Evolutionary conservation across 2,329 filamentous ascomycete species (phyloP), one percentile per base, ranked within the genome.

Genomic region (Tolypocladium album): DNA sequence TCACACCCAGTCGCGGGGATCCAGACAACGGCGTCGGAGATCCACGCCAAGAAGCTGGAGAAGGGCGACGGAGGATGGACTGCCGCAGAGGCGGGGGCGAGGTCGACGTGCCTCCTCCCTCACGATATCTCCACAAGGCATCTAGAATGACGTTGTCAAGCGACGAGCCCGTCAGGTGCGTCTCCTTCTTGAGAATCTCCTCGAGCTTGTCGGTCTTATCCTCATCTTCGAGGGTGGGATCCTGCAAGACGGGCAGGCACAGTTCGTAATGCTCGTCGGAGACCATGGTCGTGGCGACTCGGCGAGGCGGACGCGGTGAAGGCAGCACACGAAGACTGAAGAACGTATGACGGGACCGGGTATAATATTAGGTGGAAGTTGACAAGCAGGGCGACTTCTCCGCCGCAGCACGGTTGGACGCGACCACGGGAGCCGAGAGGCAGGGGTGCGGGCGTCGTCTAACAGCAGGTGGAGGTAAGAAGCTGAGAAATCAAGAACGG

Each of bases 201-300:
- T 97, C 92, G 58, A 97, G 81, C 75, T 85, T 89, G 75, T 97
- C 93, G 56, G 90, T 93, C 80, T 94, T 96, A 70, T 97, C 93
- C 75, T 99, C 94, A 64, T 97, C 94, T 68, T 96, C 90, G 63
- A 96, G 81, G 59, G 82, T 80, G 61, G 85, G 78, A 75, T 97
- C 88, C 77, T 94, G 87, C 64, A 99, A 83, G 70, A 97, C 84
- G 58, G 91, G 90, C 72, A 95, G 85, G 74, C 92, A 96, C 69
- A 94, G 84, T 68, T 97, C 92, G 79, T 95, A 96, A 60, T 93
- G 86, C 67, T 92, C 87, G 80, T 97, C 93, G 68, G 92, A 90
- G 64, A 96, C 87, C 93, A 97, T 97, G 71, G 63, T 82, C 69
- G 75, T 67, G 69, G 57, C 22, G 55, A 40, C 22, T 22, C 61